Base-by-base conservation (phyloP, 2,329 filamentous ascomycete genomes). In the Elsinoe fawcettii region DNA sequence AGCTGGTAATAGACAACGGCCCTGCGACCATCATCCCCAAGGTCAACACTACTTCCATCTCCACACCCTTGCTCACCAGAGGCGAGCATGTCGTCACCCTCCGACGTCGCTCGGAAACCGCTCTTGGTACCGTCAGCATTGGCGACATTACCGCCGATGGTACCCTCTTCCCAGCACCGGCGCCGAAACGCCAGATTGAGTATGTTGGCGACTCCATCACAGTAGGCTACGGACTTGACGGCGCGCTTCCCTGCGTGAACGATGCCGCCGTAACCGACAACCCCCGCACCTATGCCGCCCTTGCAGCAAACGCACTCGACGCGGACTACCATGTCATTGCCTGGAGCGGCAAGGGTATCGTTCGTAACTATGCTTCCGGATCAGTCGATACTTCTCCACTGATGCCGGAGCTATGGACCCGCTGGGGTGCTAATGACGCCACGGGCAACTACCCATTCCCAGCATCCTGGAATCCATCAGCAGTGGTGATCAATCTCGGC, bases 151-250 rank as follows among this genome's bases (percentile, higher is more conserved):
- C 58, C 27, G 61, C 63, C n/a, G 66, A 71, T 32, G 70, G 70
- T 18, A 60, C 56, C 6, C 59, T 71, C 18, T 58, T 63, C 14
- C 9, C 46, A 5, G 14, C 46, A 11, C 49, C 59, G 6, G 59
- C 58, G 1, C 65, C 66, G 2, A 63, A 62, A 8, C 71, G 70
- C 22, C 70, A 70, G 58, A 75, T 76, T 39, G 73, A 76, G 60
- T 63, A 75, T 46, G 73, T 76, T 25, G 74, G 74, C 7, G 74
- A 76, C 63, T 75, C 73, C 22, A 76, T 76, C 60, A 72, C 66
- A 1, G 74, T 74, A 3, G 74, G 73, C 2, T 76, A 76, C 59
- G 74, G 74, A 1, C 67, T 75, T 12, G 73, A 74, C 56, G 74
- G 72, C 39, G 63, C 64, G 4, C 60, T 67, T 16, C 73, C 74